phyloP scores from a whole-genome alignment of 805 yeast species.

The Barnettozyma pratensis region DNA sequence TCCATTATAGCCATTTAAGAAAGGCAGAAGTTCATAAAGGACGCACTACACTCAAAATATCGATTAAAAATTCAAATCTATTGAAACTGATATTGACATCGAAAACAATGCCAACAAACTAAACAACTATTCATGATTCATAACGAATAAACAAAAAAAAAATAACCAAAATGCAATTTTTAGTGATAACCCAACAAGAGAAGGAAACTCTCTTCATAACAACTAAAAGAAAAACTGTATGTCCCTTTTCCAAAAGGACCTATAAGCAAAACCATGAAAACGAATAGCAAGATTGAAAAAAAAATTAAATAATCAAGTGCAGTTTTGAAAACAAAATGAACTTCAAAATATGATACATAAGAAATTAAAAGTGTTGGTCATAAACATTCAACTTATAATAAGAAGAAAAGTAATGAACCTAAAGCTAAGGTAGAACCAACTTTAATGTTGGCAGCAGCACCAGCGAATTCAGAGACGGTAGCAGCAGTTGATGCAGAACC shows the following conservation, averaged over 20 bases:
- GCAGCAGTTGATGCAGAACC: constrained; percentile 5
- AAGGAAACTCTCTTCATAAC: no score
- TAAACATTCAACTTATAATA: constrained; percentile 18
- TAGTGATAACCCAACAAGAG: not conserved
- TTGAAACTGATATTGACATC: not conserved
- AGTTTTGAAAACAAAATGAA: not conserved
- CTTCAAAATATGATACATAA: not conserved
- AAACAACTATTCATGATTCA: not conserved
- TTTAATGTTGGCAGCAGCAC: constrained; percentile 22
- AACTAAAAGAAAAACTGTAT: not conserved
- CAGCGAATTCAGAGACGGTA: constrained; percentile 7
- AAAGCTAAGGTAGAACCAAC: constrained; percentile 24
- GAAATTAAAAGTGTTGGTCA: not conserved
- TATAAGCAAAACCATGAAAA: not conserved
- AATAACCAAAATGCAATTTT: constrained; percentile 1
- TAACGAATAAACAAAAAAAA: not conserved
- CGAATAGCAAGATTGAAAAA: not conserved
- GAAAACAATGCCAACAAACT: not conserved
- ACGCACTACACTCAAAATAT: no score
- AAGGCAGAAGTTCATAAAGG: no score
- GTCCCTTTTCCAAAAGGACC: not conserved
- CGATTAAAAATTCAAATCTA: not conserved
- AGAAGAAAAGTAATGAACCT: constrained; percentile 27
- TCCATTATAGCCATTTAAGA: no score
- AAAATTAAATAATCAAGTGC: not conserved